These are phyloP conservation scores for Metschnikowia rubicola DNA, from an alignment of 805 yeast species.

Conservation along the genomic window DNA sequence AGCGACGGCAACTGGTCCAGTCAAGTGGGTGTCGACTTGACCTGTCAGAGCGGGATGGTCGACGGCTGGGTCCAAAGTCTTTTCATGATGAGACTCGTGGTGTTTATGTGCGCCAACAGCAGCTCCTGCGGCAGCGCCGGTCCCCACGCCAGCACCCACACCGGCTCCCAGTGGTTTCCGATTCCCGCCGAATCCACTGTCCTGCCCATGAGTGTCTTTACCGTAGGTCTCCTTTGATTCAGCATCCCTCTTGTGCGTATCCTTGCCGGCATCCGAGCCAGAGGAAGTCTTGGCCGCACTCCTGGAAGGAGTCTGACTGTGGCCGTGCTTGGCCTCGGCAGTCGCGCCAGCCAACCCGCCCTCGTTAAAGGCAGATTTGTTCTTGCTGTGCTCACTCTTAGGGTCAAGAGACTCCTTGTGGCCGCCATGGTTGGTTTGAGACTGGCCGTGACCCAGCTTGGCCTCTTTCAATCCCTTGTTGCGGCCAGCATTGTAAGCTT, in stretches of 20 bases:
- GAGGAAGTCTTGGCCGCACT: not conserved
- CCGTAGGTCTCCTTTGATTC: not conserved
- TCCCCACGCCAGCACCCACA: not conserved
- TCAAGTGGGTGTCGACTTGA: not conserved
- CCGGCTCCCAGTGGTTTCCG: not conserved
- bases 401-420: constrained; percentile 17
- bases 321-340: constrained; percentile 10
- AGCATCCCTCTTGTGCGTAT: not conserved
- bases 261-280: not conserved
- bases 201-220: no score
- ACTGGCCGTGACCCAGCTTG: not conserved
- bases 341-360: constrained; percentile 25
- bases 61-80: constrained; percentile 4
- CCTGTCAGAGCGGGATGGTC: not conserved
- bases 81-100: not conserved
- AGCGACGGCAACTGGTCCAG: not conserved
- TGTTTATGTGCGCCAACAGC: constrained; percentile 5
- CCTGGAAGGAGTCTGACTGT: not conserved
- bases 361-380: constrained; percentile 32
- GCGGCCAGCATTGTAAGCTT: constrained; percentile 19
- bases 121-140: constrained; percentile 3
- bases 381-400: constrained; percentile 22
- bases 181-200: not conserved
- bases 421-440: not conserved
- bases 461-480: constrained; percentile 11